phyloP scores from a whole-genome alignment of 164 flowering plant species.

The Sedum album region DNA sequence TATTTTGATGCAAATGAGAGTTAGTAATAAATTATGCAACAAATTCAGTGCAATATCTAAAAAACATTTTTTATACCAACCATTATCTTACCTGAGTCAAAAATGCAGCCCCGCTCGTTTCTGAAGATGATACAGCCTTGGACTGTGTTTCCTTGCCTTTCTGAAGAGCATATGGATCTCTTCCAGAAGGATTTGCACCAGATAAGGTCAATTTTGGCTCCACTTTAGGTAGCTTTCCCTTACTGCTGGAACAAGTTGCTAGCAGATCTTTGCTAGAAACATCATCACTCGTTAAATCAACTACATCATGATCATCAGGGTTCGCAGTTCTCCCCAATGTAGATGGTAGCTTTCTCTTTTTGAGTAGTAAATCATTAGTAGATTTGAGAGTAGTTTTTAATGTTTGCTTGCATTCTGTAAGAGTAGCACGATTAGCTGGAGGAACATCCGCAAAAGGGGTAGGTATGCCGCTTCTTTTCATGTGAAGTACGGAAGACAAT shows the following conservation, averaged over 20 bases:
- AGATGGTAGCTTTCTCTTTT: conserved; percentile 20
- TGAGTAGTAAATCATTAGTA: conserved; percentile 17
- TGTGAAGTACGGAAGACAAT: conserved; percentile 27
- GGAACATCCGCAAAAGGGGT: conserved; percentile 31
- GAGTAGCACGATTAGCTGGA: conserved; percentile 75
- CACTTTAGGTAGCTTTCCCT: conserved; percentile 25
- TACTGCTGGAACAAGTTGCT: conserved; percentile 38
- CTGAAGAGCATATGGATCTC: conserved; percentile 8
- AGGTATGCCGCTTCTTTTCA: conserved; percentile 22
- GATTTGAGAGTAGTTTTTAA: conserved; percentile 17
- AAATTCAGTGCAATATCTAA: neutral
- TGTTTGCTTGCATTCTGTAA: conserved; percentile 18
- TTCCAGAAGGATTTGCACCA: conserved; percentile 11
- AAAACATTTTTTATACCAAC: neutral
- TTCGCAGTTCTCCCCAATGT: conserved; percentile 14
- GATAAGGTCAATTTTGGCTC: conserved; percentile 17
- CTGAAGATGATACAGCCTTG: conserved; percentile 22
- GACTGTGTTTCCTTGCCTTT: conserved; percentile 19
- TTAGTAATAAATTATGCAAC: too few species aligned
- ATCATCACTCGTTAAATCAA: conserved; percentile 32
- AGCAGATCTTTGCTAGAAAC: conserved; percentile 17
- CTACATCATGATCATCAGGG: conserved; percentile 18
- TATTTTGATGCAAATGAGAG: too few species aligned
- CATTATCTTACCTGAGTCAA: conserved; percentile 52
- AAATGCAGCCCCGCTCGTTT: conserved; percentile 59